These are phyloP conservation scores for Cytospora piceae DNA, from an alignment of 2,329 filamentous ascomycete species.

Conservation along the genomic window DNA sequence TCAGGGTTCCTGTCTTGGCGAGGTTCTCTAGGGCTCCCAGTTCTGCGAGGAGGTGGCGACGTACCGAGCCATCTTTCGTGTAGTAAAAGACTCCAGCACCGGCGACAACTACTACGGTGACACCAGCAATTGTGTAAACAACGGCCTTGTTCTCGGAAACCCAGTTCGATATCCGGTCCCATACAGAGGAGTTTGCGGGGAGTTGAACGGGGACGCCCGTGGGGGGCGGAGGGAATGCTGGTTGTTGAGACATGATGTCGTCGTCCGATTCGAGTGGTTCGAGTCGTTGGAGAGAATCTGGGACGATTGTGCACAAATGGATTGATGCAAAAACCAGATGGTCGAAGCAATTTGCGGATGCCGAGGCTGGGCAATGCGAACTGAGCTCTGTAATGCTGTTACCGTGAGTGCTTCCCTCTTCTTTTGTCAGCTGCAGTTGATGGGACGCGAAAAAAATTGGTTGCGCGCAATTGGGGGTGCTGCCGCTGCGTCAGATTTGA, in stretches of 20 bases:
- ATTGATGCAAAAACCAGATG: slow-evolving; percentile 10
- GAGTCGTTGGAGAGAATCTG: slow-evolving; percentile 8
- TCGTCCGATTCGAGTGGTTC: background rate
- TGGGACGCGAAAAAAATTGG: slow-evolving; percentile 28
- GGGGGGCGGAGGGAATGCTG: slow-evolving; percentile 48
- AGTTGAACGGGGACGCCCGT: slow-evolving; percentile 52
- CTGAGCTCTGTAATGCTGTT: slow-evolving; percentile 9
- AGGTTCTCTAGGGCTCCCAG: background rate
- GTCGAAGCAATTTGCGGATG: slow-evolving; percentile 13
- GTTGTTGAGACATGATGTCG: slow-evolving; percentile 46
- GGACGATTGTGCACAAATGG: slow-evolving; percentile 11
- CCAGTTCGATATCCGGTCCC: slow-evolving; percentile 91
- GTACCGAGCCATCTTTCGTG: slow-evolving; percentile 65
- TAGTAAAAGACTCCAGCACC: slow-evolving; percentile 95
- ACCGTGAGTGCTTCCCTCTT: slow-evolving; percentile 13
- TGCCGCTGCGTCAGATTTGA: slow-evolving; percentile 7
- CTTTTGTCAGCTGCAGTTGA: slow-evolving; percentile 13
- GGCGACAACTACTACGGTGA: slow-evolving; percentile 81
- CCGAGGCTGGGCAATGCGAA: slow-evolving; percentile 10
- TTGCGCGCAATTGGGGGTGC: slow-evolving; percentile 25
- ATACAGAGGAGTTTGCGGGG: slow-evolving; percentile 69
- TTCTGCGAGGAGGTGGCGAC: slow-evolving; percentile 33
- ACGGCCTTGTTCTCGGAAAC: slow-evolving; percentile 93
- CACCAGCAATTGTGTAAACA: slow-evolving; percentile 94
- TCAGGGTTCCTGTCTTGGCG: background rate